Percentiles rank a stretch among this genome's conserved stretches.
Evolutionary conservation across 2,329 filamentous ascomycete genomes (phyloP).

Genomic region (Drechslera avenae): DNA sequence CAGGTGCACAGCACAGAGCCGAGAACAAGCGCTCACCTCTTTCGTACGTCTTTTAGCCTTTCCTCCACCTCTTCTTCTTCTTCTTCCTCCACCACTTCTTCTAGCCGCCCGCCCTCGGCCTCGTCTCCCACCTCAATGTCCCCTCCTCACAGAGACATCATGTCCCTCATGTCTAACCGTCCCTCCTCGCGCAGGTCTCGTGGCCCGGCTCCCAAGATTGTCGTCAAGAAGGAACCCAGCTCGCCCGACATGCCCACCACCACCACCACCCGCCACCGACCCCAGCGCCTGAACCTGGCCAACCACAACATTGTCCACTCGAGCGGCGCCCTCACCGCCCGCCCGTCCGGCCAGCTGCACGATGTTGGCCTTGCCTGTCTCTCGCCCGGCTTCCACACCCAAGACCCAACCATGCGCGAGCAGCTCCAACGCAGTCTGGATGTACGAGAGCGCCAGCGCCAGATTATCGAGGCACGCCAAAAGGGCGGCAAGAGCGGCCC

Average conservation of each 20-base stretch:
- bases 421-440: slow-evolving; percentile 93
- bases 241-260: slow-evolving; percentile 79
- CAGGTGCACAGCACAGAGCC: slow-evolving; percentile 45
- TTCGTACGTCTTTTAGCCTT: slow-evolving; percentile 52
- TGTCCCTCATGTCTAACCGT: slow-evolving; percentile 43
- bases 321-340: slow-evolving; percentile 60
- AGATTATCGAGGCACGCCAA: slow-evolving; percentile 92
- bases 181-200: slow-evolving; percentile 57
- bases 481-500: slow-evolving; percentile 67
- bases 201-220: slow-evolving; percentile 72
- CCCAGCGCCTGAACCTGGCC: slow-evolving; percentile 77
- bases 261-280: slow-evolving; percentile 73
- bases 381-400: slow-evolving; percentile 93
- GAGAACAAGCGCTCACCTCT: slow-evolving; percentile 61
- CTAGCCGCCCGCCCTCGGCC: slow-evolving; percentile 28
- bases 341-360: slow-evolving; percentile 79
- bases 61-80: slow-evolving; percentile 32
- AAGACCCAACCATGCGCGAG: slow-evolving; percentile 95
- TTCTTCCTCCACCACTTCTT: slow-evolving; percentile 16
- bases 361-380: slow-evolving; percentile 93
- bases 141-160: slow-evolving; percentile 29
- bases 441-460: slow-evolving; percentile 89
- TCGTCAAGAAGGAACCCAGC: slow-evolving; percentile 94
- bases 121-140: slow-evolving; percentile 36
- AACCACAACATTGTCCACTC: slow-evolving; percentile 52